Evolutionary conservation across 768 basidiomycete genomes (phyloP), one percentile per base, ranked within the genome.

Genomic region (Nidula microcarpa): DNA sequence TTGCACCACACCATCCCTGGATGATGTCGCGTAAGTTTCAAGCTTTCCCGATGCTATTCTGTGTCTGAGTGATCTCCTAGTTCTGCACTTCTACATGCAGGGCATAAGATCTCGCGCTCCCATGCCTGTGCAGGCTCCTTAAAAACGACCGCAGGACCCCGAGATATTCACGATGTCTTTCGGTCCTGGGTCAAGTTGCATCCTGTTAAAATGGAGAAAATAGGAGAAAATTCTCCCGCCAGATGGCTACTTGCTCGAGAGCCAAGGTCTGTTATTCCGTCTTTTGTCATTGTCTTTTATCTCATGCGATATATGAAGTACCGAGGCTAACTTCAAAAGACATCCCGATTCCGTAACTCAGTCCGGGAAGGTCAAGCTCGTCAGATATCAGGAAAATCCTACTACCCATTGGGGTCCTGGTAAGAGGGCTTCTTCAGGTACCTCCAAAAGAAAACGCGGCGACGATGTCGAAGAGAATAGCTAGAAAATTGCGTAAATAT

Each of bases 371-470:
- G 74, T 90, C 53, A 92, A 91, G 58, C 72, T 96, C 6, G 89
- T 95, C 1, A 78, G 93, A 37, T 97, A 95, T 69, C 94, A 96
- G 67, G 81, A 84, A 56, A 98, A 97, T 63, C 97, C 96, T 4
- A 78, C 84, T n/a, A 78, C 84, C 2, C 79, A 97, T 65, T 99
- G 97, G 97, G 96, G 96, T 0, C 97, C 96, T 0, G 89, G 82
- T 13, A 77, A 79, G 50, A 87, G 78, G 61, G 87, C 89, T 18
- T 54, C 63, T 9, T 58, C 18, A 70, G 60, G 44, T 63, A 74
- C 56, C 46, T 54, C 63, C 33, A 74, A 80, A 65, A 67, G 77
- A 47, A 81, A 79, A 58, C 67, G 76, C 14, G 65, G 61, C 0
- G 61, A 68, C 43, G 64, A 68, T 9, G 60, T 44, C 37, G 43